Evolutionary conservation across 139 green algal species (phyloP).

Genomic region (Edaphochlamys debaryana): DNA sequence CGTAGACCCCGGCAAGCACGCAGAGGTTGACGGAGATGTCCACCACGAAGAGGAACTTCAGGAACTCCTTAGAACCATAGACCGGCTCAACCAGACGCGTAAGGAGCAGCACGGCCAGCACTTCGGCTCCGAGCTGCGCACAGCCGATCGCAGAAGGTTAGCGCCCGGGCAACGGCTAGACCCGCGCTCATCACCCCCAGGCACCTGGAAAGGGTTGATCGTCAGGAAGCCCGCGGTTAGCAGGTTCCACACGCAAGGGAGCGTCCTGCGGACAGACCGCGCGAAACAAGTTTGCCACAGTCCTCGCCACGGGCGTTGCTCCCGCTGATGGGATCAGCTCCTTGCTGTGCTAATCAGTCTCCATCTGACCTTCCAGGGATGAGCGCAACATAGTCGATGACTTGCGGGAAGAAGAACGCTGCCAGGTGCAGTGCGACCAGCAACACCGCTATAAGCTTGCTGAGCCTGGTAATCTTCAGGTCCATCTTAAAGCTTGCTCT

Average conservation of each 20-base stretch:
- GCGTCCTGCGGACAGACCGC: conserved; percentile 36
- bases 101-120: conserved; percentile 75
- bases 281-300: not conserved
- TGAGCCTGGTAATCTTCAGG: conserved; percentile 47
- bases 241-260: conserved; percentile 70
- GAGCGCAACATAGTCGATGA: conserved; percentile 56
- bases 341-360: too few relatives aligned
- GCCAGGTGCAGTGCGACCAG: conserved; percentile 50
- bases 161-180: too few relatives aligned
- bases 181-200: too few relatives aligned
- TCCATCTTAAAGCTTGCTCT: not conserved
- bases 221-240: conserved; percentile 62
- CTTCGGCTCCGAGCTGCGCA: conserved; percentile 71
- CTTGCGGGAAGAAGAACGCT: conserved; percentile 44
- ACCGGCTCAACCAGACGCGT: conserved; percentile 84
- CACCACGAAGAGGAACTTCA: conserved; percentile 82
- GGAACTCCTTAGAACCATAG: conserved; percentile 83
- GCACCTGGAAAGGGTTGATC: conserved; percentile 59
- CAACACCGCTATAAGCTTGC: conserved; percentile 55
- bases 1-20: conserved; percentile 77
- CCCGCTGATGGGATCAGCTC: not conserved
- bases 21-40: conserved; percentile 51
- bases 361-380: conserved; percentile 61
- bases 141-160: too few relatives aligned
- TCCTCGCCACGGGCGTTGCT: not conserved